Percentiles rank a stretch among this genome's conserved stretches.
Conservation (phyloP, 2,329 filamentous ascomycete genomes). For the Aspergillus viridinutans region DNA sequence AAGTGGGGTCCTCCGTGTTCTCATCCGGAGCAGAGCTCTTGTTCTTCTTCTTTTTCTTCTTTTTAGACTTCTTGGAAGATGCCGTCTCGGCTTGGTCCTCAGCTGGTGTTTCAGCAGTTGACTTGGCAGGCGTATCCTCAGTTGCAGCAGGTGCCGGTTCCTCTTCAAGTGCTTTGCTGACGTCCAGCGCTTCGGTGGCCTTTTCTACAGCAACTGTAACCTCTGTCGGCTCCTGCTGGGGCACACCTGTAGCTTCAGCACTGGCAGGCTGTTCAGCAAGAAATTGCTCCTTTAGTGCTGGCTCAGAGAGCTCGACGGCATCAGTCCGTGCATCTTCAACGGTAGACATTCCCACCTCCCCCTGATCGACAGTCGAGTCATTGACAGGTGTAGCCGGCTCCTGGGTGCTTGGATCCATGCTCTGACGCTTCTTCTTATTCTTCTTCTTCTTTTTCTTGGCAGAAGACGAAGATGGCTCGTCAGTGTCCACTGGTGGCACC, state of each 20-base stretch:
- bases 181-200: neutral
- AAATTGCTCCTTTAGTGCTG: neutral
- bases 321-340: neutral
- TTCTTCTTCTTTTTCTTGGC: conserved; percentile 35
- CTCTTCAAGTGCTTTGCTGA: neutral
- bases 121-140: conserved; percentile 7
- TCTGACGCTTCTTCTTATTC: conserved; percentile 31
- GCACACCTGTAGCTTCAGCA: neutral
- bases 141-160: neutral
- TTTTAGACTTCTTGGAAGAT: conserved; percentile 24
- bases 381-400: conserved; percentile 10
- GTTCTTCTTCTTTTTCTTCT: conserved; percentile 22
- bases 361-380: neutral
- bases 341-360: neutral
- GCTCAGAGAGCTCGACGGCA: neutral
- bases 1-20: neutral
- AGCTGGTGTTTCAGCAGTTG: conserved; percentile 1
- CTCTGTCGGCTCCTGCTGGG: neutral
- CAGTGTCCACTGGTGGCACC: conserved; percentile 13
- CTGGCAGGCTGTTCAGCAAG: neutral
- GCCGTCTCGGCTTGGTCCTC: neutral
- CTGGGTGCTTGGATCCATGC: conserved; percentile 9
- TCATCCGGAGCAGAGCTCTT: conserved; percentile 8
- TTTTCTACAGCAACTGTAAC: neutral
- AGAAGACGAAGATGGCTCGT: conserved; percentile 12